Conservation (phyloP, 139 green algal species). For the Micractinium sp. region DNA sequence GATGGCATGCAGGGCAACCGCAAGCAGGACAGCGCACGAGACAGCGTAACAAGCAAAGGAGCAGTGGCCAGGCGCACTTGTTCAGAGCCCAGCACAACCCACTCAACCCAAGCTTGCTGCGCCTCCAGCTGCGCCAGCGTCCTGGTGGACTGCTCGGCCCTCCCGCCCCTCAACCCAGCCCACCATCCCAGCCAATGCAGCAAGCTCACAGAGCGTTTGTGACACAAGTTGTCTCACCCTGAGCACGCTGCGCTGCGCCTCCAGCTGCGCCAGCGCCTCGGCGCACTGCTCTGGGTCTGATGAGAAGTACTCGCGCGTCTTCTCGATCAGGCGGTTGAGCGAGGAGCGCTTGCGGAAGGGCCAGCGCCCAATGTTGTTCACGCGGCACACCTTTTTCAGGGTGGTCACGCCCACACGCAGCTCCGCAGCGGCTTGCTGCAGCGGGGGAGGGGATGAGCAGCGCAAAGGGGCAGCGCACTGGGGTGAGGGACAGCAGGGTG, state of each 20-base stretch:
- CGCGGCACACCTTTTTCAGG: conserved; percentile 53
- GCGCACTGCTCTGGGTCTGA: conserved; percentile 24
- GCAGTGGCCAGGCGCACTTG: too few relatives aligned
- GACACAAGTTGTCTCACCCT: conserved; percentile 4
- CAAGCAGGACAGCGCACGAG: background rate
- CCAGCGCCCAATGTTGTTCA: conserved; percentile 37
- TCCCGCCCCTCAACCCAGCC: too few relatives aligned
- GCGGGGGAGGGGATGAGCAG: background rate
- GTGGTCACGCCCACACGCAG: conserved; percentile 46
- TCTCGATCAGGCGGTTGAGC: conserved; percentile 36
- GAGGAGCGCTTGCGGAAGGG: conserved; percentile 51
- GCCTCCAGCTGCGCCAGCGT: too few relatives aligned
- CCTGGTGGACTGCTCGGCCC: too few relatives aligned
- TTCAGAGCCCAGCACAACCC: background rate
- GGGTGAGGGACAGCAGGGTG: too few relatives aligned
- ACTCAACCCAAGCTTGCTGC: background rate
- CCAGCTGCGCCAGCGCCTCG: conserved; percentile 30
- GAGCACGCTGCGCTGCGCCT: conserved; percentile 23
- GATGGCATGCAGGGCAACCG: too few relatives aligned
- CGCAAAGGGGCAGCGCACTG: too few relatives aligned
- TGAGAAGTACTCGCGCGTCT: conserved; percentile 26
- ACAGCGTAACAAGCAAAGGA: too few relatives aligned
- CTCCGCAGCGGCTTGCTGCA: conserved; percentile 31
- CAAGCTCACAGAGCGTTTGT: too few relatives aligned
- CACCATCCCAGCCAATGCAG: too few relatives aligned